Evolutionary conservation across 2,329 filamentous ascomycete genomes (phyloP), one percentile per base, ranked within the genome.

Genomic region (Penicillium sp.): DNA sequence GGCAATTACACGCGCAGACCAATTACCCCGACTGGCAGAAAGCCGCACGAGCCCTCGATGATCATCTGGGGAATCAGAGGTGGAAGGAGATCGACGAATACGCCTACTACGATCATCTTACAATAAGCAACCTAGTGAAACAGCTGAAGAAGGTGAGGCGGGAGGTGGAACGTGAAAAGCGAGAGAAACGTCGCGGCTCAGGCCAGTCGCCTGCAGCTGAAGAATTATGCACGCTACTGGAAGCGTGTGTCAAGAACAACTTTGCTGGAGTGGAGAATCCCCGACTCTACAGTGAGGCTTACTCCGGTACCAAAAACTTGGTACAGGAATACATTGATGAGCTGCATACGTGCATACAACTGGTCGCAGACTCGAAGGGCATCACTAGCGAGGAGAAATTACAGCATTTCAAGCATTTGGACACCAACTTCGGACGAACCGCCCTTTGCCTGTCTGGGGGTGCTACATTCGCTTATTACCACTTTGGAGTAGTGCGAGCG

Each of bases 201-300:
- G 54, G 53, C 17, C 65, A 70, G 8, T 65, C 71, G 43, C 73
- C 78, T 51, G 77, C 83, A 0, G 74, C 88, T 3, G 85, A 91
- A 55, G 88, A 93, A 47, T 75, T 98, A 48, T 84, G 83, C 54
- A 78, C 78, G 1, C 71, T 97, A 51, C 75, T 94, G 19, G 88
- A 95, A 72, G 88, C 87, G 13, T 97, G 90, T 65, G 85, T 96
- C 60, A 98, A 96, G 77, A 95, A 90, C 70, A 97, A 98, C 65
- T 98, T 97, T 69, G 88, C 88, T 17, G 93, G 93, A 0, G 84
- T 95, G 13, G 93, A 98, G 69, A 97, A 95, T 61, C 83, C 91
- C 9, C 80, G 88, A 47, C 72, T 98, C n/a, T 98, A 98, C 67
- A 95, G 88, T 61, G 90, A 97, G 72, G 95, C 91, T 3, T 98